Evolutionary conservation across 345 rosid genomes (phyloP), one percentile per base, ranked within the genome.

Genomic region (Populus davidiana): DNA sequence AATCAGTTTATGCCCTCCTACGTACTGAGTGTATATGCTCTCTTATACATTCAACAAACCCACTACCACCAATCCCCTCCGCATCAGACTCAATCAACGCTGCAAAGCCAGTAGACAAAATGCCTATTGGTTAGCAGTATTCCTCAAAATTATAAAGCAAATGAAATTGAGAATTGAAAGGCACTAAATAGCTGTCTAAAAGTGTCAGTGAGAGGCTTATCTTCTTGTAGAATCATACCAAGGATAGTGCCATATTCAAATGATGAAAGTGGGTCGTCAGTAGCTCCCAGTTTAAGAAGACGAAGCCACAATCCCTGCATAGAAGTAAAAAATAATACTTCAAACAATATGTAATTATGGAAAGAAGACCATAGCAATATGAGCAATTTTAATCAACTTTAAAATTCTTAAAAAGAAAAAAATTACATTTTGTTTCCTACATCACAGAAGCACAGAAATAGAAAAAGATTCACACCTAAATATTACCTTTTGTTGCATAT

Each of bases 1-100:
- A 56, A 80, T 62, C 72, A 76, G 67, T 62, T 47, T 52, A 75
- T 64, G 67, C 54, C 56, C 68, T 80, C 78, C 69, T 66, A 75
- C 91, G 52, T 89, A 94, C 99, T 31, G 95, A 88, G 85, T 92
- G 87, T 78, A 94, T 89, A 86, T 96, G 98, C 89, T 96, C 99
- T 77, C 98, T 87, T 82, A 94, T 94, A 86, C 99, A 96, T 85
- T 94, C 98, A 61, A 94, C 89, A 87, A 94, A 96, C 52, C 99
- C 97, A 83, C 99, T 94, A 75, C 98, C 99, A 87, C 99, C 99
- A 87, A 96, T 96, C 41, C 99, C 99, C 89, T 96, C 99, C 14
- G 98, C 97, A 69, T 96, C 99, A 80, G 98, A 96, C 88, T 96
- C 99, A 27, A 96, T 96, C 86, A 96, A 86, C 50, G 99, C 99